phyloP scores from a whole-genome alignment of 1,284 basidiomycete species.

The Cerrena zonata region DNA sequence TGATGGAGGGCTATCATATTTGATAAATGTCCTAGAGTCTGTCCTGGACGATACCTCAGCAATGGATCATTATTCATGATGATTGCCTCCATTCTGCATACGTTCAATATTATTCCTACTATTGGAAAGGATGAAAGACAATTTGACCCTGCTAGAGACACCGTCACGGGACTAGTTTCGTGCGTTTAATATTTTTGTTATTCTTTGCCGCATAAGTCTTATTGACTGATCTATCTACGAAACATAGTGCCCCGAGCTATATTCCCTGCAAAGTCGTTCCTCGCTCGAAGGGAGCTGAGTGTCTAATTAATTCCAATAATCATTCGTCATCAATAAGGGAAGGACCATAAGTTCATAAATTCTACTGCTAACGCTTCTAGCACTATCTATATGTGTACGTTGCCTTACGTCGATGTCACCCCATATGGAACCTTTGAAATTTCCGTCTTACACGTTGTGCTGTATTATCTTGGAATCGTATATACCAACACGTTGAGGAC shows the following conservation, averaged over 20 bases:
- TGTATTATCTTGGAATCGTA: too few species aligned
- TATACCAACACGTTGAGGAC: too few species aligned
- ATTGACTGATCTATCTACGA: not conserved
- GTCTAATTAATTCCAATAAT: too few species aligned
- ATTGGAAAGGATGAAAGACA: conserved; percentile 4
- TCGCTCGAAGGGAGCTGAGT: not conserved
- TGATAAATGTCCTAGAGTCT: conserved; percentile 2
- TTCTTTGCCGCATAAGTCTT: not conserved
- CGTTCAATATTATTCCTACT: conserved; percentile 10
- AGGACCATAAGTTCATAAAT: too few species aligned
- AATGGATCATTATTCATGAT: conserved; percentile 9
- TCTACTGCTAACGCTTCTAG: too few species aligned
- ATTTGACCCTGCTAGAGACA: not conserved
- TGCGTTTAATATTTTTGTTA: not conserved
- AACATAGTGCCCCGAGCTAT: not conserved
- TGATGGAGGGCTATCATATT: not conserved
- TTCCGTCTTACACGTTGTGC: too few species aligned
- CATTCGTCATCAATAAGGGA: too few species aligned
- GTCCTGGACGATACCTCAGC: conserved; percentile 6
- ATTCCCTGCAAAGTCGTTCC: not conserved
- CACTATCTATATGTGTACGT: too few species aligned
- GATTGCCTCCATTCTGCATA: conserved; percentile 13
- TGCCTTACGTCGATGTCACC: too few species aligned
- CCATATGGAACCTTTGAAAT: too few species aligned
- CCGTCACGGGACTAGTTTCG: not conserved